A percentile compares a stretch with the other conserved stretches of the same genome.
Conservation (phyloP, 2,329 filamentous ascomycete genomes). For the Ilyonectria robusta region DNA sequence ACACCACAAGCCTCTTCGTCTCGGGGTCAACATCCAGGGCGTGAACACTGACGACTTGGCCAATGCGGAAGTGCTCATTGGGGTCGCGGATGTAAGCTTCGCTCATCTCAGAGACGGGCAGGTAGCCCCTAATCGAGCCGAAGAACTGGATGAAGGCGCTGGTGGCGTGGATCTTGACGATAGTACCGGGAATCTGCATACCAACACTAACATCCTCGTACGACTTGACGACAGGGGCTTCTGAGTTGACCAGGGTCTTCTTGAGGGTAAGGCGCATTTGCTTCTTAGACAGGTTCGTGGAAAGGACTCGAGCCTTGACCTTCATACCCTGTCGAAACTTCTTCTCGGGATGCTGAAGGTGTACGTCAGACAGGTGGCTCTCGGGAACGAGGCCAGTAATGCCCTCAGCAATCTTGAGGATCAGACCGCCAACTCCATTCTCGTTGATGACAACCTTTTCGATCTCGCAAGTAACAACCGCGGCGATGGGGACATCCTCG, state of each 20-base stretch:
- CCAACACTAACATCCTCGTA: constrained; percentile 83
- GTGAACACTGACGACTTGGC: constrained; percentile 93
- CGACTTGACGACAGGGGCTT: constrained; percentile 82
- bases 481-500: constrained; percentile 88
- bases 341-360: constrained; percentile 92
- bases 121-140: constrained; percentile 84
- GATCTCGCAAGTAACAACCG: constrained; percentile 84
- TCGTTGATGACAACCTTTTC: constrained; percentile 87
- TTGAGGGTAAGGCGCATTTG: constrained; percentile 92
- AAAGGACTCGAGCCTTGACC: constrained; percentile 89
- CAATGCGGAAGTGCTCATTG: constrained; percentile 87
- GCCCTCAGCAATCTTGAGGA: constrained; percentile 87
- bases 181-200: constrained; percentile 86
- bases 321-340: constrained; percentile 91
- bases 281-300: constrained; percentile 80
- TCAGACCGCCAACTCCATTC: constrained; percentile 83
- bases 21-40: constrained; percentile 85
- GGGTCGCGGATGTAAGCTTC: constrained; percentile 95
- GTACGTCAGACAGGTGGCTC: constrained; percentile 89
- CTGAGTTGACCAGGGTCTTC: constrained; percentile 93
- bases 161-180: constrained; percentile 82
- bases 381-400: constrained; percentile 92
- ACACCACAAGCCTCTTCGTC: constrained; percentile 82
- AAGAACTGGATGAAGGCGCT: constrained; percentile 97
- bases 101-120: constrained; percentile 97